phyloP scores from a whole-genome alignment of 1,284 basidiomycete genomes.

The Ceratobasidium sp. region DNA sequence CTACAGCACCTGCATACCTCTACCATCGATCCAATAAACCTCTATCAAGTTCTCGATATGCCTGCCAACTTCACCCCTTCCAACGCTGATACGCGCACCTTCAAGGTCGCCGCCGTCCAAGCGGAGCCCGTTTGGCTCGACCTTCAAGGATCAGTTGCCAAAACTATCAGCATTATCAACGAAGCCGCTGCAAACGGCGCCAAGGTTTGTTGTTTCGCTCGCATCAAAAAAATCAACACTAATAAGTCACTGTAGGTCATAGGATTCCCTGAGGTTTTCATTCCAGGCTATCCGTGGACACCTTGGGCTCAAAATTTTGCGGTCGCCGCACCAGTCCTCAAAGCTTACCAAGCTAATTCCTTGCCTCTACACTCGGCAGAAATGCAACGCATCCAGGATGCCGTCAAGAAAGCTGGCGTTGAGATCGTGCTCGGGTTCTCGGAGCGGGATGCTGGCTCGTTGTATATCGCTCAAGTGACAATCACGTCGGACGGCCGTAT shows the following conservation, averaged over 20 bases:
- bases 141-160: slow-evolving; percentile 53
- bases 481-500: slow-evolving; percentile 52
- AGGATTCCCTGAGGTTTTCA: slow-evolving; percentile 16
- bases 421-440: slow-evolving; percentile 53
- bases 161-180: slow-evolving; percentile 52
- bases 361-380: slow-evolving; percentile 53
- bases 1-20: neutral
- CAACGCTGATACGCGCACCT: slow-evolving; percentile 23
- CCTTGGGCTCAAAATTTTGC: slow-evolving; percentile 53
- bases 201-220: slow-evolving; percentile 52
- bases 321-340: slow-evolving; percentile 45
- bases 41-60: neutral
- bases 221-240: slow-evolving; percentile 49
- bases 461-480: slow-evolving; percentile 53
- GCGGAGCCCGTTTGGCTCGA: slow-evolving; percentile 51
- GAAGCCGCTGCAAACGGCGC: slow-evolving; percentile 52
- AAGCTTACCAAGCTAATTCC: slow-evolving; percentile 53
- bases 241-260: neutral
- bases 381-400: slow-evolving; percentile 53
- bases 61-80: slow-evolving; percentile 13
- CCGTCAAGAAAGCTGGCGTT: slow-evolving; percentile 51
- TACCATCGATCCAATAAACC: neutral
- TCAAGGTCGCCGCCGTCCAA: slow-evolving; percentile 23
- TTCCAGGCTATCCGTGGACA: slow-evolving; percentile 53
- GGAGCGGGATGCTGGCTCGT: slow-evolving; percentile 51